A percentile compares a stretch with the other conserved stretches of the same genome.
These are phyloP conservation scores for Takakia lepidozioides DNA, from an alignment of 225 moss, liverwort and hornwort species.

Conservation along the genomic window DNA sequence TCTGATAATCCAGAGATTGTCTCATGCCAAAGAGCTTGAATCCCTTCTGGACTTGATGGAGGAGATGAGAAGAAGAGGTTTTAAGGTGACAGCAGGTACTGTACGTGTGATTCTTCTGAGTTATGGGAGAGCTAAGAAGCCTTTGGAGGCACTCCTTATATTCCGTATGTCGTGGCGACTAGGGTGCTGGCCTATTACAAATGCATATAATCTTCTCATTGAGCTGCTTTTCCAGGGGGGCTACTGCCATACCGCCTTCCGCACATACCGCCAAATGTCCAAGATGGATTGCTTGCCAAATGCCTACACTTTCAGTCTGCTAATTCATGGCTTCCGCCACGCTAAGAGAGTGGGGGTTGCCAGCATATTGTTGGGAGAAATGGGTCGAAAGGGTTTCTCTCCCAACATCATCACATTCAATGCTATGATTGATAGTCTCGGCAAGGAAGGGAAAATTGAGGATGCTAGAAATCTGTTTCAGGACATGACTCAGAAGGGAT, in stretches of 20 bases:
- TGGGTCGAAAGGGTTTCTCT: constrained; percentile 32
- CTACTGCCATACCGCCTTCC: constrained; percentile 22
- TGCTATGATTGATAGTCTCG: constrained; percentile 46
- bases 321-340: constrained; percentile 24
- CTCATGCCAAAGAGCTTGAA: constrained; percentile 7
- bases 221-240: constrained; percentile 25
- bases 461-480: constrained; percentile 32
- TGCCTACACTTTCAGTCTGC: constrained; percentile 25
- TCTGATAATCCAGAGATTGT: constrained; percentile 39
- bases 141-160: constrained; percentile 28
- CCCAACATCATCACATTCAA: constrained; percentile 46
- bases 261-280: constrained; percentile 18
- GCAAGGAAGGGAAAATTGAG: constrained; percentile 37
- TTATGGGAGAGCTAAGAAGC: constrained; percentile 25
- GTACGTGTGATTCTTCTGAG: constrained; percentile 21
- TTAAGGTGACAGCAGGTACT: constrained; percentile 15
- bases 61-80: constrained; percentile 20
- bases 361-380: constrained; percentile 40
- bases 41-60: constrained; percentile 11
- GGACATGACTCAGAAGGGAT: constrained; percentile 35
- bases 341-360: constrained; percentile 20
- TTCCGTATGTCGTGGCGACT: constrained; percentile 7
- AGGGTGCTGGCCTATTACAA: constrained; percentile 31
- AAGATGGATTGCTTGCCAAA: constrained; percentile 14
- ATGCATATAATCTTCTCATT: constrained; percentile 23